Evolutionary conservation across 2,329 filamentous ascomycete genomes (phyloP).

Genomic region (Nakataea oryzae): DNA sequence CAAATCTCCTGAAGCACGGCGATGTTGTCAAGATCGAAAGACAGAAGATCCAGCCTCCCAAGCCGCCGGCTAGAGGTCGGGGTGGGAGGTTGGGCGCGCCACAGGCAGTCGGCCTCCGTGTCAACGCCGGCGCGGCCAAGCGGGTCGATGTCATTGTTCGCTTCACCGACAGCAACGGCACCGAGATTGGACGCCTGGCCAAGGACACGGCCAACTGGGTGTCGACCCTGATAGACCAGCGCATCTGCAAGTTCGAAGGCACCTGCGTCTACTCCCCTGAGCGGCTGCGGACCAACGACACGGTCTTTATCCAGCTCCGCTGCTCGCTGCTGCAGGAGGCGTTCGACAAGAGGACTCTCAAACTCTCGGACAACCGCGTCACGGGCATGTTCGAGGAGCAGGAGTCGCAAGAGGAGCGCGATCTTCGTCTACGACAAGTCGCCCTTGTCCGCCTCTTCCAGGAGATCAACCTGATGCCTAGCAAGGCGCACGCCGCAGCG

Average conservation of each 20-base stretch:
- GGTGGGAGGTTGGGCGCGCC: conserved; percentile 25
- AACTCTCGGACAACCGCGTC: conserved; percentile 58
- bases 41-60: conserved; percentile 58
- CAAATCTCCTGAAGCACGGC: conserved; percentile 64
- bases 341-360: conserved; percentile 56
- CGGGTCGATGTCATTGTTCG: conserved; percentile 81
- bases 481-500: conserved; percentile 60
- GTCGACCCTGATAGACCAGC: conserved; percentile 82
- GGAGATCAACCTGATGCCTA: conserved; percentile 75
- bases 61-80: conserved; percentile 11
- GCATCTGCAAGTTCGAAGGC: conserved; percentile 78
- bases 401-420: conserved; percentile 77
- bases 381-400: conserved; percentile 71
- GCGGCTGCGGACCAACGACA: conserved; percentile 77
- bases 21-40: conserved; percentile 82
- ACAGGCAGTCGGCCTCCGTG: conserved; percentile 18
- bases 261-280: conserved; percentile 86
- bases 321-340: conserved; percentile 66
- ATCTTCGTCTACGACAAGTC: conserved; percentile 73
- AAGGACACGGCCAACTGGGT: conserved; percentile 88
- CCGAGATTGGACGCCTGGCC: conserved; percentile 77
- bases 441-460: conserved; percentile 81
- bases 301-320: conserved; percentile 78
- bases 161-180: conserved; percentile 70
- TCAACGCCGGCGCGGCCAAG: conserved; percentile 44